Conservation (phyloP, 2,329 filamentous ascomycete species). For the Capronia americana region DNA sequence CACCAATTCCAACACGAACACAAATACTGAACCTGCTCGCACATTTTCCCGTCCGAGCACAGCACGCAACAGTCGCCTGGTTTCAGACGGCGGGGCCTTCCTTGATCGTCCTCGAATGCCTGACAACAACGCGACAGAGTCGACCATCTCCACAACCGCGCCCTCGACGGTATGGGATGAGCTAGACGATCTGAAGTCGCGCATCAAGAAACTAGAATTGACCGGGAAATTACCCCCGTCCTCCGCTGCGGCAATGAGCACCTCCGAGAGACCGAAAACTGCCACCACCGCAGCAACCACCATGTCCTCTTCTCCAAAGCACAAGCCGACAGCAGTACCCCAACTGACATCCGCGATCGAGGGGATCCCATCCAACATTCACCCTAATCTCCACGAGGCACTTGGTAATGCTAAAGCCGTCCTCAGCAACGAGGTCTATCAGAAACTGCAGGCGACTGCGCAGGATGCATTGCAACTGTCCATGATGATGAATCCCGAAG, state of each 20-base stretch:
- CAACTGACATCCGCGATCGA: constrained; percentile 55
- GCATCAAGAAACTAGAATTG: constrained; percentile 87
- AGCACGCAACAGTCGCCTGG: constrained; percentile 41
- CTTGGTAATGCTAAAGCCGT: constrained; percentile 76
- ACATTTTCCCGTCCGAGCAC: constrained; percentile 25
- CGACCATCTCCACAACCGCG: constrained; percentile 83
- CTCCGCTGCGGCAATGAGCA: constrained; percentile 77
- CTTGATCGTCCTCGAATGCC: constrained; percentile 46
- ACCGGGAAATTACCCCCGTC: constrained; percentile 86
- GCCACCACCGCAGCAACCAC: constrained; percentile 91
- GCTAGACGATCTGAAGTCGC: constrained; percentile 90
- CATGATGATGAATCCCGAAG: constrained; percentile 65
- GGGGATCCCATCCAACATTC: constrained; percentile 56
- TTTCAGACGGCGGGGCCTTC: constrained; percentile 40
- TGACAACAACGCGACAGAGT: constrained; percentile 67
- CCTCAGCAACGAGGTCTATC: constrained; percentile 74
- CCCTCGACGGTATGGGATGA: constrained; percentile 98
- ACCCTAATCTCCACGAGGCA: constrained; percentile 81
- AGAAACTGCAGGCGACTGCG: constrained; percentile 78
- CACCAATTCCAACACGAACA: constrained; percentile 35
- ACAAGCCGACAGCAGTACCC: constrained; percentile 51
- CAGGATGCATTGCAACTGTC: constrained; percentile 81
- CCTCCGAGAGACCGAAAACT: constrained; percentile 83
- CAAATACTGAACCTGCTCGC: constrained; percentile 24
- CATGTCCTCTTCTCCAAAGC: constrained; percentile 86